These are phyloP conservation scores for Phoma herbarum DNA, from an alignment of 2,329 filamentous ascomycete genomes.

Conservation along the genomic window DNA sequence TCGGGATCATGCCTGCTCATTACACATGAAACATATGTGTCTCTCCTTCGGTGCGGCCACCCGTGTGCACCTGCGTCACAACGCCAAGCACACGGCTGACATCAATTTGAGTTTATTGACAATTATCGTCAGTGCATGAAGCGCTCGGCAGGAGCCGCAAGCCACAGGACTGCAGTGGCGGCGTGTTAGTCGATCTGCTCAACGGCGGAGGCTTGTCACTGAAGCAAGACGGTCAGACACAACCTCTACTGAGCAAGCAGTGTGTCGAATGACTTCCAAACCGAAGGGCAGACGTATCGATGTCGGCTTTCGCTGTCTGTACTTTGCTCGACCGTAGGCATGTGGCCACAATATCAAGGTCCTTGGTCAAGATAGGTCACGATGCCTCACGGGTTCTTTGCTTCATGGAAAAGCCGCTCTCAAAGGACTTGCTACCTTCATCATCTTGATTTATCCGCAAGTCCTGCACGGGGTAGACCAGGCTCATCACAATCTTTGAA, in stretches of 20 bases:
- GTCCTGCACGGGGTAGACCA: background rate
- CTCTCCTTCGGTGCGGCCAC: conserved; percentile 6
- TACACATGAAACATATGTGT: conserved; percentile 17
- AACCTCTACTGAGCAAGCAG: background rate
- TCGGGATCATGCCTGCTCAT: conserved; percentile 21
- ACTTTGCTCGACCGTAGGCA: background rate
- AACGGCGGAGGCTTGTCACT: background rate
- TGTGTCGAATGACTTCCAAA: background rate
- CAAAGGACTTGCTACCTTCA: background rate
- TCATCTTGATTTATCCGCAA: background rate
- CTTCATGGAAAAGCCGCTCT: background rate
- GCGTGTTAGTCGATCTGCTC: background rate
- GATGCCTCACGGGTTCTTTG: background rate
- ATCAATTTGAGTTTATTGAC: conserved; percentile 9
- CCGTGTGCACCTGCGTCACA: conserved; percentile 17
- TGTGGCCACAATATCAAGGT: background rate
- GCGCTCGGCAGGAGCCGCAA: conserved; percentile 15
- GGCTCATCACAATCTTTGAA: background rate
- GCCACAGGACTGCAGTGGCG: conserved; percentile 2
- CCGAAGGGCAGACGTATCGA: background rate
- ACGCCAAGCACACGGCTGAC: conserved; percentile 6
- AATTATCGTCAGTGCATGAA: conserved; percentile 17
- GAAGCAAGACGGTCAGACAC: background rate
- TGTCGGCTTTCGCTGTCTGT: background rate
- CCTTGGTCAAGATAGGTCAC: background rate